phyloP scores from a whole-genome alignment of 1,284 basidiomycete genomes.

The Moesziomyces parantarcticus region DNA sequence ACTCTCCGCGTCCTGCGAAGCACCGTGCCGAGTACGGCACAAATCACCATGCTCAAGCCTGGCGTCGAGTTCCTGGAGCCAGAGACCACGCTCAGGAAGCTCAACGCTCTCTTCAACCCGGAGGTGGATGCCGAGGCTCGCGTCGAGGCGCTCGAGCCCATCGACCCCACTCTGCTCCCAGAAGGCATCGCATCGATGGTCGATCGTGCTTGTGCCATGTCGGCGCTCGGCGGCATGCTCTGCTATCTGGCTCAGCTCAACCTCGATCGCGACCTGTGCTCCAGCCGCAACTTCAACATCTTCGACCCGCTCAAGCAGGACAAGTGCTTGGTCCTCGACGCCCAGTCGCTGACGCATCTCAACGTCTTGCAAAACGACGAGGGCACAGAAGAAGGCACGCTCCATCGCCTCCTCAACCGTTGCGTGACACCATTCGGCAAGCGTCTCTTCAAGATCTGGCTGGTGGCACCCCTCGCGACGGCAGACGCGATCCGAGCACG shows the following conservation, averaged over 20 bases:
- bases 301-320: slow-evolving; percentile 57
- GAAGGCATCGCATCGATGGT: slow-evolving; percentile 57
- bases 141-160: slow-evolving; percentile 41
- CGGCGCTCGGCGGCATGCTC: slow-evolving; percentile 63
- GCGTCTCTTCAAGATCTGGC: slow-evolving; percentile 66
- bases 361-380: slow-evolving; percentile 66
- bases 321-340: slow-evolving; percentile 63
- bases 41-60: slow-evolving; percentile 64
- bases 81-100: slow-evolving; percentile 49
- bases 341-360: slow-evolving; percentile 64
- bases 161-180: slow-evolving; percentile 48
- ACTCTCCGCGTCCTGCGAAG: slow-evolving; percentile 61
- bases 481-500: slow-evolving; percentile 57
- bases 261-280: slow-evolving; percentile 63
- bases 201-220: slow-evolving; percentile 52
- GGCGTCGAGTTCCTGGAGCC: slow-evolving; percentile 60
- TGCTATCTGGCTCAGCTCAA: slow-evolving; percentile 64
- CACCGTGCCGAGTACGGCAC: slow-evolving; percentile 53
- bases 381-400: slow-evolving; percentile 63
- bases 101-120: slow-evolving; percentile 57
- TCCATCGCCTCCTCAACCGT: slow-evolving; percentile 65
- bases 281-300: slow-evolving; percentile 65
- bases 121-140: slow-evolving; percentile 31
- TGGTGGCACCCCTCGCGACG: slow-evolving; percentile 60
- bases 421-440: slow-evolving; percentile 66